These are phyloP conservation scores for Papiliotrema terrestris DNA, from an alignment of 1,284 basidiomycete genomes.

Conservation along the genomic window DNA sequence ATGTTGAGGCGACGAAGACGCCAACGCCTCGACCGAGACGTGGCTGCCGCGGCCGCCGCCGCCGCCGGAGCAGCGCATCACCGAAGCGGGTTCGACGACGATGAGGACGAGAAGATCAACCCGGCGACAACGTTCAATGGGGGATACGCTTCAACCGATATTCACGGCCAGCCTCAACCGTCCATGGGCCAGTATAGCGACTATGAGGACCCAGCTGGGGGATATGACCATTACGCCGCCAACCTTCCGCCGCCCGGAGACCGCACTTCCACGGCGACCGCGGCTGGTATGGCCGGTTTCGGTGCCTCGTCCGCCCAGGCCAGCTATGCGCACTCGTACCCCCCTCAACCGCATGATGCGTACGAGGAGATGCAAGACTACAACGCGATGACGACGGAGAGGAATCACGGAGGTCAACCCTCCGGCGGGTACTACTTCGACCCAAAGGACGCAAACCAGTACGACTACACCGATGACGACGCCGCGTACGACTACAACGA, in stretches of 20 bases:
- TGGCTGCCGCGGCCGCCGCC: conserved; percentile 48
- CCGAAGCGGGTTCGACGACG: conserved; percentile 47
- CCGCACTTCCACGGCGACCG: conserved; percentile 32
- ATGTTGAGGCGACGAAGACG: conserved; percentile 45
- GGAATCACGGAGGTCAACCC: neutral
- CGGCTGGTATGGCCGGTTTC: conserved; percentile 33
- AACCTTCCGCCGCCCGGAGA: conserved; percentile 21
- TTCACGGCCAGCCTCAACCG: conserved; percentile 30
- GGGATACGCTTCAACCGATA: conserved; percentile 35
- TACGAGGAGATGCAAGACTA: neutral
- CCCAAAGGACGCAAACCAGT: conserved; percentile 38
- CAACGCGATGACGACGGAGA: neutral
- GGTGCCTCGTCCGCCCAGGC: conserved; percentile 26
- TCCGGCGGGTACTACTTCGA: conserved; percentile 40
- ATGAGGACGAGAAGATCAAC: conserved; percentile 7
- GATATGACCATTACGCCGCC: conserved; percentile 48
- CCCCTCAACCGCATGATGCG: neutral
- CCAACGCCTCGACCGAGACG: conserved; percentile 49
- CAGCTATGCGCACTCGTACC: conserved; percentile 5
- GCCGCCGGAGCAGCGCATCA: conserved; percentile 43
- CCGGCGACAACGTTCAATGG: conserved; percentile 46
- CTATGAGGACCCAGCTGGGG: conserved; percentile 45
- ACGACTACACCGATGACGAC: conserved; percentile 22
- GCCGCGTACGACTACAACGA: conserved; percentile 24
- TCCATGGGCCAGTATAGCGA: conserved; percentile 30